Conservation (phyloP, 352 stramenopile genomes). For the Halophytophthora polymorphica region DNA sequence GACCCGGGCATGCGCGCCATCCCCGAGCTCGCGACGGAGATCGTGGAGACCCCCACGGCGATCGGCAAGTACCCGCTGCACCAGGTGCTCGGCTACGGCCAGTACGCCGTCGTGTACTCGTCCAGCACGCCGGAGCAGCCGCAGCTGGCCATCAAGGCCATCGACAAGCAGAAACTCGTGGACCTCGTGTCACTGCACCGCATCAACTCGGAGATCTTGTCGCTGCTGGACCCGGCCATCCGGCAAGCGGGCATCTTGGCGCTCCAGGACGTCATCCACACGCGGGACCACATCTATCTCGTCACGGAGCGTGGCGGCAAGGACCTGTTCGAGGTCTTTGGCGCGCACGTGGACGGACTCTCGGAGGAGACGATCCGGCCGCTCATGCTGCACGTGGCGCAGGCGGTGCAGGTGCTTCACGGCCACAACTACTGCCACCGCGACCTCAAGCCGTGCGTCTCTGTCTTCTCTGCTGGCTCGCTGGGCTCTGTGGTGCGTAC, state of each 20-base stretch:
- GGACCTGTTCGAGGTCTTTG: constrained; percentile 86
- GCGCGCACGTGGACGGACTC: constrained; percentile 39
- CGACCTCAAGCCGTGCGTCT: constrained; percentile 68
- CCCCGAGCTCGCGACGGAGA: constrained; percentile 32
- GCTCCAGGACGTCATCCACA: constrained; percentile 79
- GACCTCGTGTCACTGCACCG: constrained; percentile 71
- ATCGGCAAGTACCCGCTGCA: constrained; percentile 73
- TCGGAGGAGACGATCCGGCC: constrained; percentile 38
- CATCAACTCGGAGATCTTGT: constrained; percentile 78
- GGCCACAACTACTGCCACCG: constrained; percentile 70
- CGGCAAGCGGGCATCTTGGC: constrained; percentile 64
- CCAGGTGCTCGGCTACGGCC: constrained; percentile 75
- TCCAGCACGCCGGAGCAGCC: constrained; percentile 20
- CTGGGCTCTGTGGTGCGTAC: too few species aligned
- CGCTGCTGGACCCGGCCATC: constrained; percentile 55
- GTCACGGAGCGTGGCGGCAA: constrained; percentile 78
- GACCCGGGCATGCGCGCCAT: constrained; percentile 59
- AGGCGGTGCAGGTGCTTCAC: constrained; percentile 59
- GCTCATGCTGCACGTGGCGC: constrained; percentile 42
- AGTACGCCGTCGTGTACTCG: constrained; percentile 80
- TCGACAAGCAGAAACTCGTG: constrained; percentile 81
- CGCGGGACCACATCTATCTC: constrained; percentile 72
- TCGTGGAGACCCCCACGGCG: constrained; percentile 46
- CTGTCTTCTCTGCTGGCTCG: background rate
- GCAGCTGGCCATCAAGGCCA: constrained; percentile 74